These are phyloP conservation scores for Angomonas ambiguus DNA, from an alignment of 208 protist species.

Conservation along the genomic window DNA sequence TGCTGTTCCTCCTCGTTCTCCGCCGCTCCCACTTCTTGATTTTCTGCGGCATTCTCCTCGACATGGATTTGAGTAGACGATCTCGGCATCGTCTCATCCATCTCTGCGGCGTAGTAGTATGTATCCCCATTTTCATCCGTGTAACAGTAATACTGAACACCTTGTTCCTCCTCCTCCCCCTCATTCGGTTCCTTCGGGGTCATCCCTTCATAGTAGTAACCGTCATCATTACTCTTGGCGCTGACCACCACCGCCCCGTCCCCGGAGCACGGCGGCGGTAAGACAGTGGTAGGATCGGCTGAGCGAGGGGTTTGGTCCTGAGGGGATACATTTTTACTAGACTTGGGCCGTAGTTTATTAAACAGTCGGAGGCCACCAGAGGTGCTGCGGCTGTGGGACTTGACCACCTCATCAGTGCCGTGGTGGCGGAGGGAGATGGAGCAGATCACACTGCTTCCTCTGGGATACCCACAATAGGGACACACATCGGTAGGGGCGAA, in stretches of 20 bases:
- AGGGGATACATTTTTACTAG: neutral
- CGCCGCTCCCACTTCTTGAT: neutral
- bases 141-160: constrained; percentile 53
- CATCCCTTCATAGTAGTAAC: constrained; percentile 9
- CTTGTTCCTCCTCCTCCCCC: neutral
- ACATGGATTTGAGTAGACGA: neutral
- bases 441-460: constrained; percentile 43
- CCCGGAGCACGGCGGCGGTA: neutral
- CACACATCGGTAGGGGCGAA: constrained; percentile 33
- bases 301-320: neutral
- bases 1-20: neutral
- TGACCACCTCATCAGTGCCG: constrained; percentile 34
- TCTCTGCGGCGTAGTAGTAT: constrained; percentile 31
- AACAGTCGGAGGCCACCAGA: neutral
- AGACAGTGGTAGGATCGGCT: neutral
- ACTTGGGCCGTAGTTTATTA: too few relatives aligned
- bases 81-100: constrained; percentile 18
- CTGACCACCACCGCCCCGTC: neutral
- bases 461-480: constrained; percentile 27
- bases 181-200: neutral
- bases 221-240: neutral
- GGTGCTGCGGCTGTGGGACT: neutral
- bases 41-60: constrained; percentile 11
- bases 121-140: constrained; percentile 45
- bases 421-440: constrained; percentile 39